These are phyloP conservation scores for Fraxinus albicans DNA, from an alignment of 305 asterid species.

Conservation along the genomic window DNA sequence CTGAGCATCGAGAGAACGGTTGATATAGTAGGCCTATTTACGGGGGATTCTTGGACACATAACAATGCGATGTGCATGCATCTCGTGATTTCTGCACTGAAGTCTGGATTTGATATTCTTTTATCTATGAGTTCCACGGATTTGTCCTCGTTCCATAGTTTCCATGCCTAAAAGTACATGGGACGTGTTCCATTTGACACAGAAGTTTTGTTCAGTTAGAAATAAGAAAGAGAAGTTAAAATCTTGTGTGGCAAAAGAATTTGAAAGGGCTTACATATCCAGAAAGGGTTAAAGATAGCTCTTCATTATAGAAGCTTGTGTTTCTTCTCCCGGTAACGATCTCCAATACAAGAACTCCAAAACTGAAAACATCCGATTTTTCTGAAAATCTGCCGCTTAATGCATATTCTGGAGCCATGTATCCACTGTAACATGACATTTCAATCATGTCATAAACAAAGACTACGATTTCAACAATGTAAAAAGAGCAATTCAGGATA, in stretches of 20 bases:
- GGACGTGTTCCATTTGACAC: not conserved
- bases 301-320: constrained; percentile 14
- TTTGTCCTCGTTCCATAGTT: constrained; percentile 19
- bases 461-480: not conserved
- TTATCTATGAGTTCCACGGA: constrained; percentile 8
- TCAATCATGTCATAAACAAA: not conserved
- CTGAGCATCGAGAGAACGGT: constrained; percentile 25
- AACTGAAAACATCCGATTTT: constrained; percentile 35
- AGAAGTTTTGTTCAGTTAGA: not conserved
- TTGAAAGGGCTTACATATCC: constrained; percentile 29
- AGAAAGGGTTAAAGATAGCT: constrained; percentile 23
- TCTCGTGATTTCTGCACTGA: constrained; percentile 15
- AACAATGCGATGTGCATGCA: constrained; percentile 26
- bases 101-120: not conserved
- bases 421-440: constrained; percentile 11
- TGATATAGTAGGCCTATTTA: constrained; percentile 25
- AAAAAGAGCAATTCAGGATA: not conserved
- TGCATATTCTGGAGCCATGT: constrained; percentile 43
- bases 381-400: constrained; percentile 34
- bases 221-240: not conserved
- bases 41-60: constrained; percentile 30
- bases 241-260: not conserved
- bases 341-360: constrained; percentile 32
- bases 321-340: constrained; percentile 32
- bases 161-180: constrained; percentile 26